Percentiles rank a stretch among this genome's conserved stretches.
Evolutionary conservation across 192 early-diverging fungal genomes (phyloP).

Genomic region (Powellomyces hirtus): DNA sequence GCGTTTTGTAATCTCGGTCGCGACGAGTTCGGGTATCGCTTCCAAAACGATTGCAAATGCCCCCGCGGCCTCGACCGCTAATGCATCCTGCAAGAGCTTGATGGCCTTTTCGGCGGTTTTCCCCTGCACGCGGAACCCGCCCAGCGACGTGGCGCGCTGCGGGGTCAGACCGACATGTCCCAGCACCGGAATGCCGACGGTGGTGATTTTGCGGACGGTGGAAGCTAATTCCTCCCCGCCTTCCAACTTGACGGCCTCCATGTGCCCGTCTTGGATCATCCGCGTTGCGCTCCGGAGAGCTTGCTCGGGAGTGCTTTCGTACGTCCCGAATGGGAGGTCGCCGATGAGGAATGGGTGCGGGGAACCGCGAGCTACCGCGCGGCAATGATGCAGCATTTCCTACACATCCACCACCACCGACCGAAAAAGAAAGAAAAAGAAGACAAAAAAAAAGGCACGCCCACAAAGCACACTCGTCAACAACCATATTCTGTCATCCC

Average conservation of each 20-base stretch:
- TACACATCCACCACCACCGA: too few relatives aligned
- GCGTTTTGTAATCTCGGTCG: slow-evolving; percentile 74
- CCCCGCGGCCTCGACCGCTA: slow-evolving; percentile 87
- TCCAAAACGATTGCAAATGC: slow-evolving; percentile 90
- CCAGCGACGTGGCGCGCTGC: slow-evolving; percentile 80
- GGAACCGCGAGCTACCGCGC: slow-evolving; percentile 80
- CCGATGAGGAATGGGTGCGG: slow-evolving; percentile 77
- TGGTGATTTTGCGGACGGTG: slow-evolving; percentile 73
- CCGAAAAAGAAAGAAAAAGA: too few relatives aligned
- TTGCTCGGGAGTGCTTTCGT: slow-evolving; percentile 71
- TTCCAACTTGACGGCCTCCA: slow-evolving; percentile 96
- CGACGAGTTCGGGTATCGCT: slow-evolving; percentile 88
- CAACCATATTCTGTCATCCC: background rate
- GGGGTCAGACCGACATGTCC: slow-evolving; percentile 96
- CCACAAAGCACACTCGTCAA: background rate
- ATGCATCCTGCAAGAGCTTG: slow-evolving; percentile 78
- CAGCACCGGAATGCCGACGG: slow-evolving; percentile 89
- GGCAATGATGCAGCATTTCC: slow-evolving; percentile 96
- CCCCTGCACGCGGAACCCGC: slow-evolving; percentile 90
- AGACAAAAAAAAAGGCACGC: too few relatives aligned
- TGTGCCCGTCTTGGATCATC: slow-evolving; percentile 84
- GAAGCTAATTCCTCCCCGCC: slow-evolving; percentile 82
- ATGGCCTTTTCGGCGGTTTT: slow-evolving; percentile 66
- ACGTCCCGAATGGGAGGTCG: slow-evolving; percentile 89
- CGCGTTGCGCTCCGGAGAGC: slow-evolving; percentile 80